Evolutionary conservation across 2,329 filamentous ascomycete genomes (phyloP).

Genomic region (Hypoxylon sp.): DNA sequence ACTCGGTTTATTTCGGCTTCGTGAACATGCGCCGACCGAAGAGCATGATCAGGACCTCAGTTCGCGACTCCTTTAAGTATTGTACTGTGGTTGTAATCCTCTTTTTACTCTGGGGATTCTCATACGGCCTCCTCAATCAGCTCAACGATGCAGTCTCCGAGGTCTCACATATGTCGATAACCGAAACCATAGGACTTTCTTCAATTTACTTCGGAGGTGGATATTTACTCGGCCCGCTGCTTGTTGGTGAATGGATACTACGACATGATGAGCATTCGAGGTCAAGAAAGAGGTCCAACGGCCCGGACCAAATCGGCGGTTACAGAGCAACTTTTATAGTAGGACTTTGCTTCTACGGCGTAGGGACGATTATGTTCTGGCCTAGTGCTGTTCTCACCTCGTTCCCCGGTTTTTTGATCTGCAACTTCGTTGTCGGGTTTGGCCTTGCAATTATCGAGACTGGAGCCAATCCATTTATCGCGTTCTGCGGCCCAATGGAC

Average conservation of each 20-base stretch:
- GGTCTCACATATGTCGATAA: constrained; percentile 72
- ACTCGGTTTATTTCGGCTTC: constrained; percentile 79
- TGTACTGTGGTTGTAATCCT: constrained; percentile 82
- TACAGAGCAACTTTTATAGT: constrained; percentile 87
- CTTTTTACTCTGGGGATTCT: constrained; percentile 92
- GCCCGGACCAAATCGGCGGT: constrained; percentile 68
- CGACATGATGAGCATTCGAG: constrained; percentile 75
- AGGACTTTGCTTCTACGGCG: constrained; percentile 80
- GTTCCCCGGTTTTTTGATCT: constrained; percentile 83
- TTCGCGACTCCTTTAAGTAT: constrained; percentile 77
- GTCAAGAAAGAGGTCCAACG: constrained; percentile 57
- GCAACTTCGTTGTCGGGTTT: constrained; percentile 81
- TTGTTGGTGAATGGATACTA: constrained; percentile 79
- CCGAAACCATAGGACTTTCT: constrained; percentile 77
- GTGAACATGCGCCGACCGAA: constrained; percentile 79
- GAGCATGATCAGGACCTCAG: constrained; percentile 77
- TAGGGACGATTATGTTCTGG: constrained; percentile 89
- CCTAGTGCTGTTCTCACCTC: constrained; percentile 81
- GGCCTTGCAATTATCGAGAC: constrained; percentile 85
- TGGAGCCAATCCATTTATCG: constrained; percentile 81
- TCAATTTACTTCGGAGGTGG: constrained; percentile 79
- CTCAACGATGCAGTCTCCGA: constrained; percentile 80
- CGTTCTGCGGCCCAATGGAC: constrained; percentile 79
- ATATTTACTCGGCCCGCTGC: constrained; percentile 78
- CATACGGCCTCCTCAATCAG: constrained; percentile 87